phyloP scores from a whole-genome alignment of 257 asterid species.

The Nicotiana otophora region DNA sequence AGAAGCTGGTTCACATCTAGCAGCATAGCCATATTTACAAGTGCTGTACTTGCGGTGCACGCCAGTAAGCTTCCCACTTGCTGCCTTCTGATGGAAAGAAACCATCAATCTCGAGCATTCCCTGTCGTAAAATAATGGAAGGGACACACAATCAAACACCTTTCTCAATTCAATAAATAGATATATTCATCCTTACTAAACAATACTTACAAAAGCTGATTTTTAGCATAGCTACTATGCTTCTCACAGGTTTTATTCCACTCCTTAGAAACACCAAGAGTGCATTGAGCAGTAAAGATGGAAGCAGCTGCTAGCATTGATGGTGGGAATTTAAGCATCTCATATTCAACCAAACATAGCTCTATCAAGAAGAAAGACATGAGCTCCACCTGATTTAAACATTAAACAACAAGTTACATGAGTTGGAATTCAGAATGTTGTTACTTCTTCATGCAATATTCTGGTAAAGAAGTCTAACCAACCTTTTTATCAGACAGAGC shows the following conservation, averaged over 20 bases:
- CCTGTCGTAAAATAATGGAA: conserved; percentile 11
- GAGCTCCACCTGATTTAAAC: conserved; percentile 54
- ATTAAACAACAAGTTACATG: neutral
- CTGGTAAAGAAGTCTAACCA: conserved; percentile 4
- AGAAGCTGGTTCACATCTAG: conserved; percentile 29
- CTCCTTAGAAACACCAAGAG: conserved; percentile 39
- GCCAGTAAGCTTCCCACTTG: conserved; percentile 30
- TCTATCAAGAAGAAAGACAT: conserved; percentile 68
- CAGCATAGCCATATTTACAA: conserved; percentile 30
- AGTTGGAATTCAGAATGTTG: neutral
- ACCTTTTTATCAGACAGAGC: conserved; percentile 73
- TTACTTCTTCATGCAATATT: neutral
- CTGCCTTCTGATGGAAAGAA: conserved; percentile 35
- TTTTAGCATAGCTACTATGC: conserved; percentile 49
- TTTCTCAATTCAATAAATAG: neutral
- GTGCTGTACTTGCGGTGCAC: conserved; percentile 35
- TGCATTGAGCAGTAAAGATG: conserved; percentile 67
- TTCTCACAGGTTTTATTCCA: conserved; percentile 70
- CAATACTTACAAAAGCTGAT: conserved; percentile 60
- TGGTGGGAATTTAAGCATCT: conserved; percentile 75
- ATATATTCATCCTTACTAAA: neutral
- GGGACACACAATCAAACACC: neutral
- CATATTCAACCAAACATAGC: conserved; percentile 75
- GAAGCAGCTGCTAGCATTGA: conserved; percentile 92
- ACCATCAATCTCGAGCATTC: conserved; percentile 42